These are phyloP conservation scores for Saccharum spontaneum DNA, from an alignment of 176 grass and related monocot species.

Conservation along the genomic window DNA sequence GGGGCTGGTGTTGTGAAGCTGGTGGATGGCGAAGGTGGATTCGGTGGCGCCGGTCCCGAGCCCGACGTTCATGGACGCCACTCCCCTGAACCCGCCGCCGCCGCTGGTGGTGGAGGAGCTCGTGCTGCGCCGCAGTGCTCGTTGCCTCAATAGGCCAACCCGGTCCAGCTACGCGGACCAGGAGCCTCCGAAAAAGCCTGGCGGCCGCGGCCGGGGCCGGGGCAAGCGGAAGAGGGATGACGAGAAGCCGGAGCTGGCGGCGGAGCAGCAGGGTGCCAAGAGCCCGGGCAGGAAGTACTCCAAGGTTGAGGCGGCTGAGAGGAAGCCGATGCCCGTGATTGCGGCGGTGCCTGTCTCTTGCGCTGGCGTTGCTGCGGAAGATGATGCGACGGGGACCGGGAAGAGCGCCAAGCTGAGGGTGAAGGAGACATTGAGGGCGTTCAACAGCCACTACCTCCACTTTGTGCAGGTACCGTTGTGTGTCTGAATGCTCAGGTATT, in stretches of 20 bases:
- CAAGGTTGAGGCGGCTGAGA: slow-evolving; percentile 18
- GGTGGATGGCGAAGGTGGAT: slow-evolving; percentile 23
- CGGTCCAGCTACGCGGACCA: slow-evolving; percentile 19
- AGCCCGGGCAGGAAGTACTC: background rate
- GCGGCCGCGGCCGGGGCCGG: slow-evolving; percentile 19
- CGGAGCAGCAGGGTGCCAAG: background rate
- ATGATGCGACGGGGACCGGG: slow-evolving; percentile 6
- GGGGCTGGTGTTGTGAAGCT: slow-evolving; percentile 4
- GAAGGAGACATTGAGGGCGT: slow-evolving; percentile 71
- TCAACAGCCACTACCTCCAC: slow-evolving; percentile 76
- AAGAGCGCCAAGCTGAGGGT: slow-evolving; percentile 63
- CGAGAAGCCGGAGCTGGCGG: slow-evolving; percentile 10
- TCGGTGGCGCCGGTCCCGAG: slow-evolving; percentile 33
- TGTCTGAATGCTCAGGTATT: background rate
- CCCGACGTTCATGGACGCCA: slow-evolving; percentile 6
- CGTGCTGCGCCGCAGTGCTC: slow-evolving; percentile 43
- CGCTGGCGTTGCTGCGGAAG: slow-evolving; percentile 12
- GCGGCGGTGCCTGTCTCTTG: slow-evolving; percentile 10
- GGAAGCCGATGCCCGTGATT: slow-evolving; percentile 6
- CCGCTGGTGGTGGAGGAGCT: slow-evolving; percentile 12
- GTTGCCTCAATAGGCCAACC: slow-evolving; percentile 31
- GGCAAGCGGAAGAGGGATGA: slow-evolving; percentile 43
- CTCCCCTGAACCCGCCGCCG: background rate
- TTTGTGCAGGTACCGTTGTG: slow-evolving; percentile 58
- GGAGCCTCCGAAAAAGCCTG: slow-evolving; percentile 28